phyloP scores from a whole-genome alignment of 2,329 filamentous ascomycete genomes.

The Pseudomassariella vexata region DNA sequence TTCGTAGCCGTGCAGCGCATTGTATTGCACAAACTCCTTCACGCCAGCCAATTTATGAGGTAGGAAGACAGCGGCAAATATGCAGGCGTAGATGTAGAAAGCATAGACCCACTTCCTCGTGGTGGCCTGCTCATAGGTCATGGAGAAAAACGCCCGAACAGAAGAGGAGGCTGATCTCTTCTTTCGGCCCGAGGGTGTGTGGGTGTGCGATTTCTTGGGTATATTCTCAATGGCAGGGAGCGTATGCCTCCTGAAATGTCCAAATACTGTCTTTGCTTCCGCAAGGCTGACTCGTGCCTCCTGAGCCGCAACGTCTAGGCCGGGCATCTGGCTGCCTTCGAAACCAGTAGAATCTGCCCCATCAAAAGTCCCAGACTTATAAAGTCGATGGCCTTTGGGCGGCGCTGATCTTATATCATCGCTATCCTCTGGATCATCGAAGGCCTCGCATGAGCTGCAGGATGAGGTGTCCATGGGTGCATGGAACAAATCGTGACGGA shows the following conservation, averaged over 20 bases:
- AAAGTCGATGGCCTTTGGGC: slow-evolving; percentile 10
- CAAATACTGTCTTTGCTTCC: slow-evolving; percentile 9
- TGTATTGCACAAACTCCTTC: slow-evolving; percentile 59
- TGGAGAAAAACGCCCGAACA: slow-evolving; percentile 67
- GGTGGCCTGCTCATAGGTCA: slow-evolving; percentile 73
- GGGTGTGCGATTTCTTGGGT: slow-evolving; percentile 34
- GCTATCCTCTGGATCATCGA: slow-evolving; percentile 22
- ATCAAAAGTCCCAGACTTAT: slow-evolving; percentile 13
- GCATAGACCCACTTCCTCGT: slow-evolving; percentile 82
- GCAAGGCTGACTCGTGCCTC: slow-evolving; percentile 6
- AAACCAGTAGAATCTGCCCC: slow-evolving; percentile 6
- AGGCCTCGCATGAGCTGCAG: slow-evolving; percentile 25
- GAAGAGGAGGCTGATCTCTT: slow-evolving; percentile 61
- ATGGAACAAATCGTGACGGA: slow-evolving; percentile 34
- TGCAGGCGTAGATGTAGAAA: slow-evolving; percentile 64
- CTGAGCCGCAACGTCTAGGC: neutral
- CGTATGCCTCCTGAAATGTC: slow-evolving; percentile 40
- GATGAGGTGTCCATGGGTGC: slow-evolving; percentile 23
- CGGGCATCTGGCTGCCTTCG: slow-evolving; percentile 3
- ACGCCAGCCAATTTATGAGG: slow-evolving; percentile 48
- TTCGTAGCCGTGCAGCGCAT: slow-evolving; percentile 67
- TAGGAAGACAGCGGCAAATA: slow-evolving; percentile 60
- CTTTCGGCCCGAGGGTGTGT: slow-evolving; percentile 58
- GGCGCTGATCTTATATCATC: slow-evolving; percentile 11
- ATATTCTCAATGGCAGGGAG: slow-evolving; percentile 37